Evolutionary conservation across 192 early-diverging fungal genomes (phyloP), one percentile per base, ranked within the genome.

Genomic region (Obelidium mucronatum): DNA sequence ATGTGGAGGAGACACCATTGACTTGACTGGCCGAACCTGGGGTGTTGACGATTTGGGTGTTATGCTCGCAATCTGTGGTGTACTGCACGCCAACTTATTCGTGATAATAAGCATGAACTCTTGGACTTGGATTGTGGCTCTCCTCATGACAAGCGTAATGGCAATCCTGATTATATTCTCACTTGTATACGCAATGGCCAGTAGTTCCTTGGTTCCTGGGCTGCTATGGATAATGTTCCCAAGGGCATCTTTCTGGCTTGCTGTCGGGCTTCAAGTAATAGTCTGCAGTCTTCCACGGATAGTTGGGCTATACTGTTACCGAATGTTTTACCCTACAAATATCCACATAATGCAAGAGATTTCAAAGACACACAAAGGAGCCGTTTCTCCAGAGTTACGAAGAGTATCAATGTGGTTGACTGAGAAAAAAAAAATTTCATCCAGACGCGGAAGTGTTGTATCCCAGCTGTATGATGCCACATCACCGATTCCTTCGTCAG

Each of bases 321-420:
- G 93, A 35, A 86, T 89, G 39, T 88, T 92, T 75, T 82, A 82
- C 37, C 96, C 96, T 0, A 93, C 86, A 51, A 94, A 97, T 79
- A 90, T 90, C 5, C 91, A 95, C 34, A 88, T 97, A 42, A 88
- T 97, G 58, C 94, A 93, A 53, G 96, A 96, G 83, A 85, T 90
- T 1, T 55, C 75, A 37, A 80, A 62, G 3, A 33, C 24, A 37
- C 11, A 28, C 13, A 56, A 61, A 8, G 72, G 48, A 8, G 11
- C 8, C 15, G 42, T 64, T 17, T 19, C 73, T 31, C 53, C 61
- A 5, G 58, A 74, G 36, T 19, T 40, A 35, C 22, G n/a, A 40
- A 22, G 42, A 55, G 17, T 31, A 53, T 40, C 62, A 22, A 22
- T 58, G 24, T 58, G 55, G 55, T 8, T 58, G 22, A 58, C 55